These are phyloP conservation scores for Beauveria medogensis DNA, from an alignment of 2,329 filamentous ascomycete species.

Conservation along the genomic window DNA sequence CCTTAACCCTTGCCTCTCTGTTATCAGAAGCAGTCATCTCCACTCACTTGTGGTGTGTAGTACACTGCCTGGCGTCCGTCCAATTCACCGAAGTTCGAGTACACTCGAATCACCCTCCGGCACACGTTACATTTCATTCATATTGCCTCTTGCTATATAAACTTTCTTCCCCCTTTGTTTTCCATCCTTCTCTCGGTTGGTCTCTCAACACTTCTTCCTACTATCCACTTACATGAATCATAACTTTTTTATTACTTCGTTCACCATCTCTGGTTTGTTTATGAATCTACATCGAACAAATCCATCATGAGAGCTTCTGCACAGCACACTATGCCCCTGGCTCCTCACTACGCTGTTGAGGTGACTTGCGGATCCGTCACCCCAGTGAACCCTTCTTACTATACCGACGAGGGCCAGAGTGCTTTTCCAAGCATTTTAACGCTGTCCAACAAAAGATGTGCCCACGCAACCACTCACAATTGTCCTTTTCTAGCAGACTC, in stretches of 20 bases:
- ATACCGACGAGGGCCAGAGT: not conserved
- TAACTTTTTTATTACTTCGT: not conserved
- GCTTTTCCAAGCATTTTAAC: not conserved
- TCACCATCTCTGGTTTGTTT: not conserved
- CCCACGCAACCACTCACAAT: slow-evolving; percentile 19
- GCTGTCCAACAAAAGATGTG: slow-evolving; percentile 22
- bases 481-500: slow-evolving; percentile 23
- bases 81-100: not conserved
- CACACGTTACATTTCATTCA: not conserved
- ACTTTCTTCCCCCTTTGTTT: no score
- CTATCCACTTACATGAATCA: not conserved
- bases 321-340: not conserved
- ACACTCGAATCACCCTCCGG: not conserved
- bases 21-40: not conserved
- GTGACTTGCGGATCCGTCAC: not conserved
- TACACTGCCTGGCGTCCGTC: not conserved
- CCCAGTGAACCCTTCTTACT: not conserved
- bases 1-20: not conserved
- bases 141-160: not conserved
- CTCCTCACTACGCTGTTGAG: not conserved
- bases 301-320: not conserved
- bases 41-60: not conserved
- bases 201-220: not conserved
- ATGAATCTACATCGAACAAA: not conserved
- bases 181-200: no score